Conservation (phyloP, 1,284 basidiomycete genomes). For the Ceratobasidium sp. region DNA sequence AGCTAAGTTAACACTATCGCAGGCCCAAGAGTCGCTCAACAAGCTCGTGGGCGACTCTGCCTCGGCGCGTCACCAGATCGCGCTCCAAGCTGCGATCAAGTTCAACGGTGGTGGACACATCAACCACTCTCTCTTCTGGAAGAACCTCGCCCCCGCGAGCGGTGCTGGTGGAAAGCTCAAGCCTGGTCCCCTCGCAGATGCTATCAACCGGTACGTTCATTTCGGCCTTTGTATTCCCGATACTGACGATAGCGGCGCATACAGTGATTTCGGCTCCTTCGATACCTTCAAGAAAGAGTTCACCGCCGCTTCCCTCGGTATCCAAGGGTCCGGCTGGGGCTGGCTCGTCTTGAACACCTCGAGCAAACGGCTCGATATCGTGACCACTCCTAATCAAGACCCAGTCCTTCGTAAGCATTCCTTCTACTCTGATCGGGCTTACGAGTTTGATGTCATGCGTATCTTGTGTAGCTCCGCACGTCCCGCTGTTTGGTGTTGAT, state of each 20-base stretch:
- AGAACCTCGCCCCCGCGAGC: slow-evolving; percentile 85
- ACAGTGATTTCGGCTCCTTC: slow-evolving; percentile 78
- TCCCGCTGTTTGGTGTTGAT: slow-evolving; percentile 95
- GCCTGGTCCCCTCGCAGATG: slow-evolving; percentile 70
- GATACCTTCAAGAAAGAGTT: slow-evolving; percentile 81
- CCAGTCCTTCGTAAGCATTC: slow-evolving; percentile 80
- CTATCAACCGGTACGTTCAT: slow-evolving; percentile 64
- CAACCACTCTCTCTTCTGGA: slow-evolving; percentile 98
- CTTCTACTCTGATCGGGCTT: too few species aligned
- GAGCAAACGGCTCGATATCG: slow-evolving; percentile 85
- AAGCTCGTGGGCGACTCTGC: slow-evolving; percentile 60
- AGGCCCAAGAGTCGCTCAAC: slow-evolving; percentile 51
- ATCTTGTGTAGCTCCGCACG: slow-evolving; percentile 68
- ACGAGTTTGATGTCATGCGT: slow-evolving; percentile 19
- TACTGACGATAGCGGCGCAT: not conserved
- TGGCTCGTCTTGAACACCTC: slow-evolving; percentile 87
- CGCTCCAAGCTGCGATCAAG: slow-evolving; percentile 87
- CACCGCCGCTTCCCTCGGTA: slow-evolving; percentile 85
- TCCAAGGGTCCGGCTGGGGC: slow-evolving; percentile 99
- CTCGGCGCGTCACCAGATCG: slow-evolving; percentile 78
- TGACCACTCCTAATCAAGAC: slow-evolving; percentile 97
- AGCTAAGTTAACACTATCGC: not conserved
- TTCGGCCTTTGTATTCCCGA: slow-evolving; percentile 50
- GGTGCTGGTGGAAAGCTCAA: slow-evolving; percentile 51
- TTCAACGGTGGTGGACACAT: slow-evolving; percentile 94